phyloP scores from a whole-genome alignment of 2,329 filamentous ascomycete species.

The Fusarium sp. region DNA sequence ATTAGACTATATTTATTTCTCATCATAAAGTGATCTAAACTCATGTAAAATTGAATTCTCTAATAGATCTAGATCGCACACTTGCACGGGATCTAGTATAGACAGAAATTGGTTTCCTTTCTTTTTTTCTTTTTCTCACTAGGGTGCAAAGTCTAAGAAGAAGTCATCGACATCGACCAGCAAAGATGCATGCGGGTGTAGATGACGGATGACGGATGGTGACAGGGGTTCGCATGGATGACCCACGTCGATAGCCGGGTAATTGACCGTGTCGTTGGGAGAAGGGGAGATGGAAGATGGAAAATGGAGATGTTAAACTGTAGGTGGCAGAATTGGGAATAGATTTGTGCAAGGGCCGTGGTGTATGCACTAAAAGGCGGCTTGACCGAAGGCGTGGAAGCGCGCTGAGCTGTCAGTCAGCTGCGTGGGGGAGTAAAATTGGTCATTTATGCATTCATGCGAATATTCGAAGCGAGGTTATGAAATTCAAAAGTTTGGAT shows the following conservation, averaged over 20 bases:
- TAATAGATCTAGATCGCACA: background rate
- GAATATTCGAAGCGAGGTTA: conserved; percentile 21
- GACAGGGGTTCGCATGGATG: conserved; percentile 29
- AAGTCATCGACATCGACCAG: background rate
- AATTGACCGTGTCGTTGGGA: conserved; percentile 29
- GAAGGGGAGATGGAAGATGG: conserved; percentile 2
- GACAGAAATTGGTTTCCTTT: background rate
- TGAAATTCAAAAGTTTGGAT: conserved; percentile 13
- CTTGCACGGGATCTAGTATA: background rate
- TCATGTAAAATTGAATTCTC: background rate
- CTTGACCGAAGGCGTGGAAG: conserved; percentile 45
- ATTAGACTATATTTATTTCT: background rate
- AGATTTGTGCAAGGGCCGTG: conserved; percentile 24
- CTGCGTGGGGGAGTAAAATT: conserved; percentile 44
- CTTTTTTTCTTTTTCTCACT: background rate
- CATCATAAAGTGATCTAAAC: background rate
- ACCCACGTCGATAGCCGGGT: conserved; percentile 24
- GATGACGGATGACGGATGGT: conserved; percentile 8
- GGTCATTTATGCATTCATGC: conserved; percentile 45
- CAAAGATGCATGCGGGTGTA: background rate
- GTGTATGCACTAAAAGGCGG: conserved; percentile 23
- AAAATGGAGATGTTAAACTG: conserved; percentile 3
- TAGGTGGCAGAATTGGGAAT: conserved; percentile 18
- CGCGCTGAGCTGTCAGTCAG: conserved; percentile 38
- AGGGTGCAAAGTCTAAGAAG: conserved; percentile 4